Evolutionary conservation across 257 asterid species (phyloP).

Genomic region (Ligustrum vulgare): DNA sequence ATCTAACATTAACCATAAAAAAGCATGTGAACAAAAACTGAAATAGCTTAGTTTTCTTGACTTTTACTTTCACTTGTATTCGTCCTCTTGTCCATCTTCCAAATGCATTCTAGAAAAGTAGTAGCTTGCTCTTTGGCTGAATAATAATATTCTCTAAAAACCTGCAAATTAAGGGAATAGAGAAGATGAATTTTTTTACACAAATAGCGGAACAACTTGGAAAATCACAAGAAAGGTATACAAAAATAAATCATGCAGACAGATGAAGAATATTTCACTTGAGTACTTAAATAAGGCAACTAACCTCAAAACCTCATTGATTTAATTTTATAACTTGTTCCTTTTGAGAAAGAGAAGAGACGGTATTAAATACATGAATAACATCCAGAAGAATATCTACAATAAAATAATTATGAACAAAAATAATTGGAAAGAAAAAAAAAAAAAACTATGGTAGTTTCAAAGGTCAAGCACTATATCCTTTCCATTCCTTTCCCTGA

Average conservation of each 20-base stretch:
- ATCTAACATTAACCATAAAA: too few relatives aligned
- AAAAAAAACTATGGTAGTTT: not conserved
- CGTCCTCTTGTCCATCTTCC: slow-evolving; percentile 67
- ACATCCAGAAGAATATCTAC: slow-evolving; percentile 83
- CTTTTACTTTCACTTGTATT: slow-evolving; percentile 38
- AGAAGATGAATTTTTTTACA: slow-evolving; percentile 15
- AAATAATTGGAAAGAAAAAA: too few relatives aligned
- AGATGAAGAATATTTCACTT: slow-evolving; percentile 1
- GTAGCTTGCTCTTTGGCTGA: slow-evolving; percentile 51
- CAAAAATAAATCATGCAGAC: not conserved
- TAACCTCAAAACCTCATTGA: slow-evolving; percentile 80
- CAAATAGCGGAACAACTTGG: slow-evolving; percentile 12
- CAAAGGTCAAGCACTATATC: not conserved
- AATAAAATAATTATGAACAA: slow-evolving; percentile 4
- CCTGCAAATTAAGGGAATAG: slow-evolving; percentile 45
- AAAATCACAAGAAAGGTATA: not conserved
- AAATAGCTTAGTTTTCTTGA: too few relatives aligned
- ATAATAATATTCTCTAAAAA: slow-evolving; percentile 78
- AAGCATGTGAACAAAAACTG: too few relatives aligned
- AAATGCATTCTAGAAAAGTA: slow-evolving; percentile 54
- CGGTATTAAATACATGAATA: slow-evolving; percentile 57
- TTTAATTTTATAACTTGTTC: slow-evolving; percentile 68
- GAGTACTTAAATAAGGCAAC: slow-evolving; percentile 9
- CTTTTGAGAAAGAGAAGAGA: slow-evolving; percentile 65
- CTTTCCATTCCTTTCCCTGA: not conserved